Conservation (phyloP, 345 rosid species). For the Populus euphratica region DNA sequence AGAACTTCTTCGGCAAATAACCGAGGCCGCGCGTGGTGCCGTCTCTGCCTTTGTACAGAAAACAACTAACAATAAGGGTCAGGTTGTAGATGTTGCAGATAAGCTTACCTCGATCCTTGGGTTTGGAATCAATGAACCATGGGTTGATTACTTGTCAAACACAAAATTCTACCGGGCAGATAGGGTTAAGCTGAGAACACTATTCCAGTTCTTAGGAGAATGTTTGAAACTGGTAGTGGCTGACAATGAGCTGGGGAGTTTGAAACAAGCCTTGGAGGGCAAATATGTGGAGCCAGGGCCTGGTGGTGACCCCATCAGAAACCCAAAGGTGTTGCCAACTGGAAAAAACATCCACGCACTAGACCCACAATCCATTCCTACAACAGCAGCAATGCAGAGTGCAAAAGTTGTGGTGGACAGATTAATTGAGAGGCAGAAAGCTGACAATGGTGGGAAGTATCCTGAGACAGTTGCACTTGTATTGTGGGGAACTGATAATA, state of each 20-base stretch:
- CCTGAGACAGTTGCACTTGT: conserved; percentile 96
- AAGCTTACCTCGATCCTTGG: conserved; percentile 81
- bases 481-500: conserved; percentile 97
- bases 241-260: conserved; percentile 86
- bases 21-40: conserved; percentile 92
- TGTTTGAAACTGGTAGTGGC: conserved; percentile 87
- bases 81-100: conserved; percentile 73
- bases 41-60: conserved; percentile 67
- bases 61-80: conserved; percentile 84
- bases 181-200: conserved; percentile 67
- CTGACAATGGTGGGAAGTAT: conserved; percentile 81
- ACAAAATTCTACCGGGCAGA: conserved; percentile 90
- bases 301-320: conserved; percentile 96
- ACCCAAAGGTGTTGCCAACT: conserved; percentile 94
- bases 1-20: conserved; percentile 92
- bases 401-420: conserved; percentile 89
- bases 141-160: conserved; percentile 80
- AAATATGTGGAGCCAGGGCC: conserved; percentile 97
- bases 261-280: conserved; percentile 94
- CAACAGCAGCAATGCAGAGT: conserved; percentile 95
- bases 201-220: conserved; percentile 80
- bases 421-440: conserved; percentile 82
- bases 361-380: conserved; percentile 97
- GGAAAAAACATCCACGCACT: conserved; percentile 98
- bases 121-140: conserved; percentile 93